phyloP scores from a whole-genome alignment of 345 rosid species.

The Salix caprea region DNA sequence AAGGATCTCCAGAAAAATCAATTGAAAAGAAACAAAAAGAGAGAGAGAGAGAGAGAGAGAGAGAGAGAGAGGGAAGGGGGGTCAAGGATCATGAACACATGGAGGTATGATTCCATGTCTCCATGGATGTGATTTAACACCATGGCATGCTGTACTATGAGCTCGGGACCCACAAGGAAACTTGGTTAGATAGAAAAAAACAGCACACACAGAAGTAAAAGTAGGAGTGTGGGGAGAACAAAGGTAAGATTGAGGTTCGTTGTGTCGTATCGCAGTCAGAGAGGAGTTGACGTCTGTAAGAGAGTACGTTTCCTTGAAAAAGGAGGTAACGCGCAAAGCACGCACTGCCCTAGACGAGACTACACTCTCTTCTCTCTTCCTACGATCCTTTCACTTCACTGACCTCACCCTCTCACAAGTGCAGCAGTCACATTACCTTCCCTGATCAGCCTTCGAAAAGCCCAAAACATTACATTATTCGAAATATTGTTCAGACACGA shows the following conservation, averaged over 20 bases:
- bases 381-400: not conserved
- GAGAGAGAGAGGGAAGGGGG: not conserved
- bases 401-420: not conserved
- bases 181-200: not conserved
- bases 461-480: not conserved
- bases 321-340: slow-evolving; percentile 42
- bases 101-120: slow-evolving; percentile 8
- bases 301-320: slow-evolving; percentile 9
- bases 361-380: not conserved
- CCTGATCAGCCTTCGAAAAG: not conserved
- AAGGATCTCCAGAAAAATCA: not conserved
- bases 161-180: not conserved
- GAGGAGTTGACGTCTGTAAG: not conserved
- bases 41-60: not conserved
- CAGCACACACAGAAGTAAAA: too few species aligned
- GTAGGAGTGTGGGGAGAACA: too few species aligned
- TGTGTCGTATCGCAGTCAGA: slow-evolving; percentile 31
- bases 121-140: slow-evolving; percentile 22
- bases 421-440: not conserved
- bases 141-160: not conserved
- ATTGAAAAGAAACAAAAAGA: not conserved
- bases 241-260: not conserved
- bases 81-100: not conserved
- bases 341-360: not conserved
- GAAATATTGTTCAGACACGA: not conserved